Conservation (phyloP, 345 rosid species). For the Trapa bicornis region DNA sequence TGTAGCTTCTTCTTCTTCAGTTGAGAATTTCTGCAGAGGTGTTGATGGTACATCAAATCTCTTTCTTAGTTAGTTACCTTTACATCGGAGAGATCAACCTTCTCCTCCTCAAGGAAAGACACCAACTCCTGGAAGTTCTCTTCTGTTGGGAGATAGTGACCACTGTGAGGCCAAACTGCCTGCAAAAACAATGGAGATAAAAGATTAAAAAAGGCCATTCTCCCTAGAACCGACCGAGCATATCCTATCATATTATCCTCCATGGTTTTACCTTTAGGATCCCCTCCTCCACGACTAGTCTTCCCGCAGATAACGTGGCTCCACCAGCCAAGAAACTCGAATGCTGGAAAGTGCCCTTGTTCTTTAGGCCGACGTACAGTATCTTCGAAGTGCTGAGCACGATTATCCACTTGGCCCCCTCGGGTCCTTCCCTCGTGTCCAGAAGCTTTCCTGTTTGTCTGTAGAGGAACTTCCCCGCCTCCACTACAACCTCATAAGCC, state of each 20-base stretch:
- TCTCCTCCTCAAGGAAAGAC: constrained; percentile 51
- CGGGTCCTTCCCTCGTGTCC: constrained; percentile 32
- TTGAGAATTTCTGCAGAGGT: constrained; percentile 44
- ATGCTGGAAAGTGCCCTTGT: constrained; percentile 62
- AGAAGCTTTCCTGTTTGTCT: constrained; percentile 22
- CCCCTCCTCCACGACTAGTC: constrained; percentile 44
- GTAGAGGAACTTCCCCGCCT: constrained; percentile 42
- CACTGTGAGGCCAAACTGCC: constrained; percentile 97
- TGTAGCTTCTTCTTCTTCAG: constrained; percentile 44
- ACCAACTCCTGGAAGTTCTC: constrained; percentile 75
- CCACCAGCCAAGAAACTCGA: constrained; percentile 77
- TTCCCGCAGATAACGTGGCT: constrained; percentile 60
- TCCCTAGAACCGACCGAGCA: no score
- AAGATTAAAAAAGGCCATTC: no score
- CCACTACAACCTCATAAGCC: constrained; percentile 44
- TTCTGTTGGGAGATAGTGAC: constrained; percentile 91
- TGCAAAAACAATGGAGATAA: constrained; percentile 10
- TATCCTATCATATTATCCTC: not conserved
- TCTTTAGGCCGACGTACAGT: constrained; percentile 47
- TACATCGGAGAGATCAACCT: constrained; percentile 56
- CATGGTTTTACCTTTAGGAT: constrained; percentile 25
- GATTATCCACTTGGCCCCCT: constrained; percentile 44
- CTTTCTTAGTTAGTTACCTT: constrained; percentile 15
- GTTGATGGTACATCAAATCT: not conserved
- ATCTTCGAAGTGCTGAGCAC: constrained; percentile 47